A percentile compares a stretch with the other conserved stretches of the same genome.
These are phyloP conservation scores for Colletotrichum cordylinicola DNA, from an alignment of 2,329 filamentous ascomycete species.

Conservation along the genomic window DNA sequence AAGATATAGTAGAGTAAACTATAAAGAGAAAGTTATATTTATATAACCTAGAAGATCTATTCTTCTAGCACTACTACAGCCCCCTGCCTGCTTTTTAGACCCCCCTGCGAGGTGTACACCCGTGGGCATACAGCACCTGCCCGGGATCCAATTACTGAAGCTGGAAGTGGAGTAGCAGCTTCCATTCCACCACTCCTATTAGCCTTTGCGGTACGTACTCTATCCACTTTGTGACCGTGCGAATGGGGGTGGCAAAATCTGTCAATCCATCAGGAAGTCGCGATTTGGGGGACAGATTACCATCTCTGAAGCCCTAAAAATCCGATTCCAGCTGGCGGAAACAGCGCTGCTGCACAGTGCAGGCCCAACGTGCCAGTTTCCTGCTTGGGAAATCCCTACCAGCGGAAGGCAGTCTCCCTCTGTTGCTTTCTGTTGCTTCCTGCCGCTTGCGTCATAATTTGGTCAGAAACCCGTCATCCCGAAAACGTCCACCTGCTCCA, in stretches of 20 bases:
- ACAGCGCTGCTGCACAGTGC: background rate
- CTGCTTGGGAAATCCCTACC: too few relatives aligned
- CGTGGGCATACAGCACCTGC: too few relatives aligned
- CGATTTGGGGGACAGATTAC: background rate
- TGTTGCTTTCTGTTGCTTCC: background rate
- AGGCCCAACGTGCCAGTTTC: background rate
- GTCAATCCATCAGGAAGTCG: background rate
- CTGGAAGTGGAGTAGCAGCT: background rate
- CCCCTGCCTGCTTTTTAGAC: too few relatives aligned
- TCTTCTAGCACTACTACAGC: too few relatives aligned
- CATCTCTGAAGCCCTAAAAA: background rate
- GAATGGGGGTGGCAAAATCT: background rate
- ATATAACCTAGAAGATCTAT: too few relatives aligned
- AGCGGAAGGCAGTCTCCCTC: background rate
- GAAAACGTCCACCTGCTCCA: background rate
- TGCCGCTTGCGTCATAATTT: background rate
- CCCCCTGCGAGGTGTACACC: too few relatives aligned
- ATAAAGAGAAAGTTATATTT: too few relatives aligned
- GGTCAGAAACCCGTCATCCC: background rate
- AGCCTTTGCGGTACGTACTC: background rate
- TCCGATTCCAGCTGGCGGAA: background rate
- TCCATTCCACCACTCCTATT: too few relatives aligned
- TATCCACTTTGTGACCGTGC: accelerated
- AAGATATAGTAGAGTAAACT: too few relatives aligned
- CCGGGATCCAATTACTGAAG: background rate